phyloP scores from a whole-genome alignment of 2,329 filamentous ascomycete genomes.

The Diplodia scrobiculata region DNA sequence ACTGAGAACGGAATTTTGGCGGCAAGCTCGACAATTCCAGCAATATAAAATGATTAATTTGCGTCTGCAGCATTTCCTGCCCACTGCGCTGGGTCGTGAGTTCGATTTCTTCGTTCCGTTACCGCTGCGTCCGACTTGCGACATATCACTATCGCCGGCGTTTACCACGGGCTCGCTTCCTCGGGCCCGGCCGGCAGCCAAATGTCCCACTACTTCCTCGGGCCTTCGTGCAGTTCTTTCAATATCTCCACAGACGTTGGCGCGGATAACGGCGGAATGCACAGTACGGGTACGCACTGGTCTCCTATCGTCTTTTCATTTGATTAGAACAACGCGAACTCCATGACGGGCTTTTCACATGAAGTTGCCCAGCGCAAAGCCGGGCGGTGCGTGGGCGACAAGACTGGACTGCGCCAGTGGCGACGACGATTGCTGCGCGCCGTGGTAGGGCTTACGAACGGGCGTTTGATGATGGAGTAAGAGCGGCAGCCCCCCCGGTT shows the following conservation, averaged over 20 bases:
- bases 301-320: background rate
- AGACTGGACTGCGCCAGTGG: background rate
- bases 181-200: background rate
- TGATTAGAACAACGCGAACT: background rate
- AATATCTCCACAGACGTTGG: background rate
- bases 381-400: background rate
- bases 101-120: background rate
- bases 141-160: conserved; percentile 1
- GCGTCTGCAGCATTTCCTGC: background rate
- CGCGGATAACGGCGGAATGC: background rate
- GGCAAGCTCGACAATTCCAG: conserved; percentile 21
- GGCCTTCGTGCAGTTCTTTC: background rate
- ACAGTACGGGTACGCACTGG: background rate
- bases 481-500: background rate
- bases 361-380: background rate
- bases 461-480: background rate
- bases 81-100: background rate
- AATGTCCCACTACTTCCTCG: background rate
- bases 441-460: conserved; percentile 21
- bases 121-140: background rate
- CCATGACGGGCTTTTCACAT: background rate
- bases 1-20: conserved; percentile 34
- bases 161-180: background rate
- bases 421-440: background rate
- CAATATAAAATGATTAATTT: conserved; percentile 7